Percentiles rank a stretch among this genome's conserved stretches.
These are phyloP conservation scores for Agrostemma githago DNA, from an alignment of 148 eudicot genomes.

Conservation along the genomic window DNA sequence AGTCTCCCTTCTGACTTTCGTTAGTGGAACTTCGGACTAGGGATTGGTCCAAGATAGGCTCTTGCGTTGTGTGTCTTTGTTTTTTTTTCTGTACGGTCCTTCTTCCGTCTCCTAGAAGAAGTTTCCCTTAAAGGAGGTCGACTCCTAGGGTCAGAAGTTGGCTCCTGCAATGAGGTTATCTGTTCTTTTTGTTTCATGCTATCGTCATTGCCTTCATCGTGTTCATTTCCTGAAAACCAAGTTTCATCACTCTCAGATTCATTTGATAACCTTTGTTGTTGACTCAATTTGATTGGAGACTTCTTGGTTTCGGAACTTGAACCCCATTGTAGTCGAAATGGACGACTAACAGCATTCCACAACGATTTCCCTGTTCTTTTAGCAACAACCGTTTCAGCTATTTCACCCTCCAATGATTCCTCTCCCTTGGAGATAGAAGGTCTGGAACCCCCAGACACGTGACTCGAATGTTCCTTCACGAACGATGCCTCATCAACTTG, in stretches of 20 bases:
- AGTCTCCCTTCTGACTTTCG: slow-evolving; percentile 26
- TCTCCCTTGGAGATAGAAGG: slow-evolving; percentile 29
- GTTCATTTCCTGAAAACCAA: slow-evolving; percentile 73
- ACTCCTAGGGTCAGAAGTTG: not conserved
- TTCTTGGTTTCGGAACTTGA: slow-evolving; percentile 44
- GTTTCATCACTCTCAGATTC: slow-evolving; percentile 60
- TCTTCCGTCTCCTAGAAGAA: not conserved
- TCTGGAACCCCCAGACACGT: slow-evolving; percentile 37
- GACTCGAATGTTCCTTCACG: slow-evolving; percentile 41
- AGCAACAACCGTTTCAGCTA: slow-evolving; percentile 12
- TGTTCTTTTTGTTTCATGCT: slow-evolving; percentile 1
- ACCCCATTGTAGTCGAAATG: slow-evolving; percentile 56
- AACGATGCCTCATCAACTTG: slow-evolving; percentile 28
- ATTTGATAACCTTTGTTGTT: slow-evolving; percentile 40
- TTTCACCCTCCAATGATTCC: slow-evolving; percentile 27
- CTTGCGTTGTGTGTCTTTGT: slow-evolving; percentile 29
- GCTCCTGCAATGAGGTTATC: not conserved
- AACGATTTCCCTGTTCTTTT: slow-evolving; percentile 74
- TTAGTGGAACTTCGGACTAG: slow-evolving; percentile 14
- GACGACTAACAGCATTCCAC: slow-evolving; percentile 55
- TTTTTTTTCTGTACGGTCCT: slow-evolving; percentile 26
- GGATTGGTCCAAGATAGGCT: slow-evolving; percentile 19
- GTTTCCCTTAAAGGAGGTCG: no score
- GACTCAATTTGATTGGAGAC: slow-evolving; percentile 42
- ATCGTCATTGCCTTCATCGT: slow-evolving; percentile 41